phyloP scores from a whole-genome alignment of 352 stramenopile species.

The Phytophthora idaei region DNA sequence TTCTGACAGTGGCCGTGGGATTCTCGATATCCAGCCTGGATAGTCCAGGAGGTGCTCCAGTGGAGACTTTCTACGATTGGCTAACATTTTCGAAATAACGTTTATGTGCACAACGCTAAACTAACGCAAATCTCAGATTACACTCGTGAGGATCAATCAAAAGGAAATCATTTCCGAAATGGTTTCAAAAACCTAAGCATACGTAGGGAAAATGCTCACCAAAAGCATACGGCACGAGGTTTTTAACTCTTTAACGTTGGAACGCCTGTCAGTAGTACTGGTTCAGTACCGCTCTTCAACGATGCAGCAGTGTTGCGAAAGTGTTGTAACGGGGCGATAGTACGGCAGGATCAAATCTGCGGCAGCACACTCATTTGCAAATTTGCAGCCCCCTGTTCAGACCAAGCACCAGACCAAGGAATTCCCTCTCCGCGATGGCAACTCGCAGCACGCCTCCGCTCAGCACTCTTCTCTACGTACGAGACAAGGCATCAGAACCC shows the following conservation, averaged over 20 bases:
- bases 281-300: background rate
- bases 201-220: background rate
- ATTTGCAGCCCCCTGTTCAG: conserved; percentile 3
- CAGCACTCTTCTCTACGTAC: conserved; percentile 20
- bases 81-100: background rate
- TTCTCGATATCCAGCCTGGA: background rate
- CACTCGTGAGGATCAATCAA: background rate
- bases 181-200: background rate
- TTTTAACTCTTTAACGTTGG: background rate
- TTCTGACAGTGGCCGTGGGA: background rate
- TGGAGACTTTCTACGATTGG: background rate
- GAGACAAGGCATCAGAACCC: conserved; percentile 7
- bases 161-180: too few relatives aligned
- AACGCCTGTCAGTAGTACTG: background rate
- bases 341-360: conserved; percentile 4
- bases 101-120: background rate
- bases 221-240: background rate
- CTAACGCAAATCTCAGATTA: conserved; percentile 3
- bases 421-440: conserved; percentile 1
- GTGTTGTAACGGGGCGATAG: conserved; percentile 4
- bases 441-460: conserved; percentile 3
- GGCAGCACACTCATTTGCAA: conserved; percentile 14
- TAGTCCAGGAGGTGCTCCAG: background rate
- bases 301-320: background rate
- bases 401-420: conserved; percentile 1